Base-by-base conservation (phyloP, 805 yeast species). In the Saturnispora serradocipensis region DNA sequence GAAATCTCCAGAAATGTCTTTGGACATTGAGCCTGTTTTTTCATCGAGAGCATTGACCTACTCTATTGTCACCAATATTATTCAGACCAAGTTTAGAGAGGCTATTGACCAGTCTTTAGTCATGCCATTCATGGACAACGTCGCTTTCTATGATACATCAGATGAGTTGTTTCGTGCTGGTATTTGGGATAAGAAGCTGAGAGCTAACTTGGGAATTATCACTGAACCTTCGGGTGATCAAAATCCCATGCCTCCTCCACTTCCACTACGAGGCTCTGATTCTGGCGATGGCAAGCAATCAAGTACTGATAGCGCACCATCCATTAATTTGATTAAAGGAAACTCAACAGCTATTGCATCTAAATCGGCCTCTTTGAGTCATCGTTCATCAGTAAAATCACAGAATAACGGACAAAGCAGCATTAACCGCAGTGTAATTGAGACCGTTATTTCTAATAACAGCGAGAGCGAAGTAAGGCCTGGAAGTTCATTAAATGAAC, bases 91-190 rank as follows among this genome's bases (percentile, higher is more conserved):
- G 58, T 79, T 91, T 55, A 80, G 82, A 53, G 96, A 88, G 46
- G 86, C 89, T 1, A 73, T 91, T 39, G 80, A 75, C 54, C 93
- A 87, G 34, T 78, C 93, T 7, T 67, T 93, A 46, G 98, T 93
- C 0, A 66, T 78, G 32, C 99, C 99, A 2, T 81, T 74, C 60
- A 85, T 88, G 89, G 98, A 91, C 65, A 98, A 91, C 63, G 66
- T 88, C 40, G 78, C 82, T 0, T 85, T 87, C 61, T 85, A 74
- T 61, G 72, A 78, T 50, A 81, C 97, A 0, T 66, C 68, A 2
- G 74, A 68, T 39, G 95, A 88, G 56, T 67, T 88, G 13, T 93
- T 81, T 65, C 77, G 97, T 56, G 99, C 97, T 48, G 99, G 99
- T 16, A 80, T 91, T 24, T 91, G 98, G 98, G 89, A 84, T 56